Conservation (phyloP, 805 yeast species). For the Dipodascopsis uninucleata region DNA sequence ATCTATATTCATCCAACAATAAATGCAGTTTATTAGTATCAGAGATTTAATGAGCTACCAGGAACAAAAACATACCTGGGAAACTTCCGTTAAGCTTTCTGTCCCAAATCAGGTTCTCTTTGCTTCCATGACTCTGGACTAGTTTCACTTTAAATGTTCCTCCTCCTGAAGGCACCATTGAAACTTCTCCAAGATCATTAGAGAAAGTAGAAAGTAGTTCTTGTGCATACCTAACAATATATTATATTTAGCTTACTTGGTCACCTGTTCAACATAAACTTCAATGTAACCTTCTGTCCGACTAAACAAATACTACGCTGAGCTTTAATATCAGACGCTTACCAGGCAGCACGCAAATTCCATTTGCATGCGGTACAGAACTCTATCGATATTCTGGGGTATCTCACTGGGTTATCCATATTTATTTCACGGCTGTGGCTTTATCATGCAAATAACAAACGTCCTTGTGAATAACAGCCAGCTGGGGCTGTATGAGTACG, state of each 20-base stretch:
- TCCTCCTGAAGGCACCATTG: conserved; percentile 46
- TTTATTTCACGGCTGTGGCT: no score
- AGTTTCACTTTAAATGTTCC: conserved; percentile 63
- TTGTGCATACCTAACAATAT: conserved; percentile 45
- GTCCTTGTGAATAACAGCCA: no score
- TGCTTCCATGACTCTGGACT: conserved; percentile 38
- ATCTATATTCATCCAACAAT: conserved; percentile 40
- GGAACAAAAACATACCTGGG: conserved; percentile 43
- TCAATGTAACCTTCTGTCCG: no score
- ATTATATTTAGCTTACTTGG: no score
- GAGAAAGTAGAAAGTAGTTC: conserved; percentile 83
- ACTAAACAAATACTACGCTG: no score
- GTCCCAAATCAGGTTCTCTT: conserved; percentile 52
- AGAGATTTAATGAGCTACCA: neutral
- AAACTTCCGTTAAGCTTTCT: conserved; percentile 65
- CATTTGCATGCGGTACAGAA: conserved; percentile 84
- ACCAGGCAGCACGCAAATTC: conserved; percentile 88
- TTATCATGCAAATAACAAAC: no score
- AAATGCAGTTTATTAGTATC: neutral
- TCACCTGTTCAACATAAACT: no score
- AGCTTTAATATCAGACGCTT: conserved; percentile 37
- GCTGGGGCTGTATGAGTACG: no score
- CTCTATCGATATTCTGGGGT: conserved; percentile 63
- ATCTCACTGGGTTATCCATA: conserved; percentile 33
- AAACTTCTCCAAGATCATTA: conserved; percentile 50